Percentiles rank a stretch among this genome's conserved stretches.
Evolutionary conservation across 495 filamentous ascomycete genomes (phyloP).

Genomic region (Podospora anserina): DNA sequence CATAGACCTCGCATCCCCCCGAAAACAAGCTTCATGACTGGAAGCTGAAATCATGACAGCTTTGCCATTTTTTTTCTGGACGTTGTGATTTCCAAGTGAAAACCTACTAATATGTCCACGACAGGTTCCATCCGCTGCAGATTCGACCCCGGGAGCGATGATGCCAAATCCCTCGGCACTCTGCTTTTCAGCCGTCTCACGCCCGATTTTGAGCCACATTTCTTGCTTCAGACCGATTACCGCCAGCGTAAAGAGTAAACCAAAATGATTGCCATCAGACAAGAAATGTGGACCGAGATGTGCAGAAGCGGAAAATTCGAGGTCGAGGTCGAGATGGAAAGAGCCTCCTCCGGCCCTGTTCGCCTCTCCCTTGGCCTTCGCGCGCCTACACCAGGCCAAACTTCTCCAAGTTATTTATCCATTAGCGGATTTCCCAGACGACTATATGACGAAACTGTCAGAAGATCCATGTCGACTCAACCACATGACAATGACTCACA

Average conservation of each 20-base stretch:
- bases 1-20: too few relatives aligned
- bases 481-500: too few relatives aligned
- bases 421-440: constrained; percentile 40
- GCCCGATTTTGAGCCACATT: constrained; percentile 37
- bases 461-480: too few relatives aligned
- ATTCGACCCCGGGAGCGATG: constrained; percentile 27
- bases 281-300: too few relatives aligned
- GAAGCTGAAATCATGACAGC: too few relatives aligned
- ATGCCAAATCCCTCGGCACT: constrained; percentile 32
- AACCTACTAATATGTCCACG: neutral
- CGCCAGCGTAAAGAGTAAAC: constrained; percentile 14
- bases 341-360: constrained; percentile 24
- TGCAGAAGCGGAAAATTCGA: neutral
- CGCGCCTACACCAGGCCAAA: constrained; percentile 24
- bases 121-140: constrained; percentile 36
- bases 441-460: constrained; percentile 11
- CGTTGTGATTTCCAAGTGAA: neutral
- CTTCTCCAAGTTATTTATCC: constrained; percentile 19
- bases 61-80: neutral
- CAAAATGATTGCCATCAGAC: constrained; percentile 27
- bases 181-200: constrained; percentile 29
- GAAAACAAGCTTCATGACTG: too few relatives aligned
- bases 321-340: constrained; percentile 10
- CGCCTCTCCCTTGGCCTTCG: constrained; percentile 33
- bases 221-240: constrained; percentile 29